Base-by-base conservation (phyloP, 495 filamentous ascomycete species). In the Podospora tetraspora region DNA sequence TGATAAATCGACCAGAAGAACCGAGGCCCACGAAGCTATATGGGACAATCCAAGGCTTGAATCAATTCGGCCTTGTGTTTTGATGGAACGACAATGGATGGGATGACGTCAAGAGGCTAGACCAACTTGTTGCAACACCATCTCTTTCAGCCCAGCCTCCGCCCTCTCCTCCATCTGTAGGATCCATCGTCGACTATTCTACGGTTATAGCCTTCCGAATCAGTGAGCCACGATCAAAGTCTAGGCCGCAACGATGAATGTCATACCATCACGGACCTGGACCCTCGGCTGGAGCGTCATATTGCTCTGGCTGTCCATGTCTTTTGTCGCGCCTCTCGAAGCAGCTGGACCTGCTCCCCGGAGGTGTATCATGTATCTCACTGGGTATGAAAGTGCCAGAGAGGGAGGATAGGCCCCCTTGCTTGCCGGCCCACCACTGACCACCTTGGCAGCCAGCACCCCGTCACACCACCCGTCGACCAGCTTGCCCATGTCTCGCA, bases 301-400 rank as follows among this genome's bases (percentile, higher is more conserved):
- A n/a, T 29, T 75, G 19, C 61, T 37, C 12, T 68, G 67, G 62
- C n/a, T 73, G 1, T 43, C 34, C 34, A 43, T 43, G 13, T 71
- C 71, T 22, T 19, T 75, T 29, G 22, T 25, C 24, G 59, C 71
- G 71, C 73, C 69, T 8, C 30, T 52, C 3, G 63, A 66, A 25
- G n/a, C 70, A 6, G 27, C 29, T 66, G 63, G 66, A 67, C 25
- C 61, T 68, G 29, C 58, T 29, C 67, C 67, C 13, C 70, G 77
- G 37, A 79, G 83, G 67, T 85, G 83, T 64, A 73, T 88, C 72
- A 86, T 89, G 84, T 89, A 89, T 73, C 79, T 87, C 43, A 88
- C 85, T 6, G 86, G 85, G 85, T 87, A 77, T 63, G 11, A 3
- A 0, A 5, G 19, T 43, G 34, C 22, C 13, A 3, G 34, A 34